These are phyloP conservation scores for Rhizopus arrhizus DNA, from an alignment of 371 early-diverging fungal species.

Conservation along the genomic window DNA sequence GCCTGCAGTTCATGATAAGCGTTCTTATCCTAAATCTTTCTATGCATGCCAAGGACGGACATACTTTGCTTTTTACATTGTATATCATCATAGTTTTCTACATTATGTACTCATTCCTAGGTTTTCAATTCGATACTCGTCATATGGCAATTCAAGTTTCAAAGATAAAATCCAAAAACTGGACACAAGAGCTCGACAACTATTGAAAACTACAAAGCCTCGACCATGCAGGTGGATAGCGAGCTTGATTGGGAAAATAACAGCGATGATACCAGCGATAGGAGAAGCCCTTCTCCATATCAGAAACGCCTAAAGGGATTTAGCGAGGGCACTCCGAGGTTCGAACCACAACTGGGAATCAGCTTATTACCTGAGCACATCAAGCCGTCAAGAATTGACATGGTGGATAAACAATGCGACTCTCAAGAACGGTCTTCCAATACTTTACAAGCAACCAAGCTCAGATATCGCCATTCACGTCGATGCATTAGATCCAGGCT, in stretches of 20 bases:
- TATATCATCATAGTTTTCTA: too few relatives aligned
- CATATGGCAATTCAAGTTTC: slow-evolving; percentile 3
- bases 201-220: background rate
- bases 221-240: slow-evolving; percentile 7
- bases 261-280: slow-evolving; percentile 9
- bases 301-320: background rate
- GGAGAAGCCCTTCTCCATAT: too few relatives aligned
- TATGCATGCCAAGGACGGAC: too few relatives aligned
- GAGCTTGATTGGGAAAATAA: slow-evolving; percentile 9
- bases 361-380: background rate
- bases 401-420: background rate
- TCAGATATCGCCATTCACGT: slow-evolving; percentile 5
- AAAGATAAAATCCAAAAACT: slow-evolving; percentile 3
- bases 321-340: background rate
- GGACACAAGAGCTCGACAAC: background rate
- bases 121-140: slow-evolving; percentile 10
- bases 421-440: slow-evolving; percentile 10
- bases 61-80: too few relatives aligned
- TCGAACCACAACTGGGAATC: background rate
- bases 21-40: too few relatives aligned
- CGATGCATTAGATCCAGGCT: slow-evolving; percentile 20
- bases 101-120: slow-evolving; percentile 6
- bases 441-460: background rate
- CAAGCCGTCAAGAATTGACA: background rate
- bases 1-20: too few relatives aligned